Evolutionary conservation across 495 filamentous ascomycete species (phyloP).

Genomic region (Hypoxylon crocopeplum): DNA sequence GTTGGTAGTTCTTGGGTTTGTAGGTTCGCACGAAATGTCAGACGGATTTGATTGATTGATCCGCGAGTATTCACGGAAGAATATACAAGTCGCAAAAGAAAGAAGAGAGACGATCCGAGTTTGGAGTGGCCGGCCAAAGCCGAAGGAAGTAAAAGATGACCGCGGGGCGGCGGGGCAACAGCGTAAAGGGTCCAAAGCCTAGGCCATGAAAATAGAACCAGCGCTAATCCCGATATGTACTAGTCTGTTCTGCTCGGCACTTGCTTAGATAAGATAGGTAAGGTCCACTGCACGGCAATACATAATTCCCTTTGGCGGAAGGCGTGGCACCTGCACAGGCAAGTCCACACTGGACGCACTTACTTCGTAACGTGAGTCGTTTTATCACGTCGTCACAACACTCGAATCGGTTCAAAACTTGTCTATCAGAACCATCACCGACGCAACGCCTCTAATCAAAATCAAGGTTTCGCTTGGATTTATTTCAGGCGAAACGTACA

Average conservation of each 20-base stretch:
- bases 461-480: not conserved
- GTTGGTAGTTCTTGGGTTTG: not conserved
- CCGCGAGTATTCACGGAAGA: conserved; percentile 13
- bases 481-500: not conserved
- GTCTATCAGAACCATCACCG: conserved; percentile 15
- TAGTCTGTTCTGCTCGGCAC: too few species aligned
- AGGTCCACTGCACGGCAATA: too few species aligned
- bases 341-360: not conserved
- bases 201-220: not conserved
- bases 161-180: conserved; percentile 21
- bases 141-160: not conserved
- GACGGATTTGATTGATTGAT: conserved; percentile 16
- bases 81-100: conserved; percentile 14
- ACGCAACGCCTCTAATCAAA: too few species aligned
- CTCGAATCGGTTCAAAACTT: conserved; percentile 18
- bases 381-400: conserved; percentile 32
- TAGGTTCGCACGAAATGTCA: conserved; percentile 11
- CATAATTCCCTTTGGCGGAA: conserved; percentile 19
- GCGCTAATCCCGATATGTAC: too few species aligned
- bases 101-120: conserved; percentile 7
- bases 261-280: too few species aligned
- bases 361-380: conserved; percentile 28
- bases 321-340: too few species aligned
- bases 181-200: too few species aligned
- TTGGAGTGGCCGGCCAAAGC: conserved; percentile 18